Percentiles rank a stretch among this genome's conserved stretches.
Evolutionary conservation across 2,329 filamentous ascomycete species (phyloP).

Genomic region (Epichloe festucae): DNA sequence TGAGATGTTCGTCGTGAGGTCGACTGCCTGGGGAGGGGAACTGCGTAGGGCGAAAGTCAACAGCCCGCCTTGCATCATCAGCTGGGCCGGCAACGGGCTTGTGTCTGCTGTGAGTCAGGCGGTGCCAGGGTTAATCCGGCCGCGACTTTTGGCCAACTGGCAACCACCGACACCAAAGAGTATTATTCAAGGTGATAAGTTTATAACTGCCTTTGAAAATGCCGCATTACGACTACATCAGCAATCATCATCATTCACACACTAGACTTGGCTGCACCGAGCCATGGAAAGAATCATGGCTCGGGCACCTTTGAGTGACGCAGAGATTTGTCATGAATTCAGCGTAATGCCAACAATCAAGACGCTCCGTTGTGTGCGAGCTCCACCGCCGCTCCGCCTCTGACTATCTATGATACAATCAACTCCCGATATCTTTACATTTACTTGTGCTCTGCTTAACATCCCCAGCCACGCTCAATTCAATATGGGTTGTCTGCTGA

Average conservation of each 20-base stretch:
- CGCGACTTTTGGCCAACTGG: neutral
- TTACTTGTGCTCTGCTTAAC: neutral
- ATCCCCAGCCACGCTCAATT: conserved; percentile 10
- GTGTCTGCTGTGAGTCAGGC: neutral
- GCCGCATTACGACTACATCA: too few relatives aligned
- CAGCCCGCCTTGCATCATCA: conserved; percentile 3
- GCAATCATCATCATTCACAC: too few relatives aligned
- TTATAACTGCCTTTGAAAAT: too few relatives aligned
- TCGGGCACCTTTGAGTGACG: too few relatives aligned
- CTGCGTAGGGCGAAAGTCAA: conserved; percentile 17
- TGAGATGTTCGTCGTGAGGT: conserved; percentile 33
- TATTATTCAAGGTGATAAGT: too few relatives aligned
- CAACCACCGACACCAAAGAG: too few relatives aligned
- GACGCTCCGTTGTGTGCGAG: too few relatives aligned
- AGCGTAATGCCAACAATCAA: too few relatives aligned
- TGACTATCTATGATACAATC: neutral
- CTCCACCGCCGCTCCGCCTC: too few relatives aligned
- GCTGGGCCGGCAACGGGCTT: neutral
- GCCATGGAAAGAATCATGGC: too few relatives aligned
- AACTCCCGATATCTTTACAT: neutral
- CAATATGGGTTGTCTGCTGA: conserved; percentile 10
- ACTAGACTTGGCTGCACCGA: too few relatives aligned
- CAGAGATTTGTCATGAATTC: too few relatives aligned
- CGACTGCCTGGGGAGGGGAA: conserved; percentile 20
- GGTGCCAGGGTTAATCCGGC: conserved; percentile 4